Conservation (phyloP, 2,329 filamentous ascomycete species). For the Oidium heveae region DNA sequence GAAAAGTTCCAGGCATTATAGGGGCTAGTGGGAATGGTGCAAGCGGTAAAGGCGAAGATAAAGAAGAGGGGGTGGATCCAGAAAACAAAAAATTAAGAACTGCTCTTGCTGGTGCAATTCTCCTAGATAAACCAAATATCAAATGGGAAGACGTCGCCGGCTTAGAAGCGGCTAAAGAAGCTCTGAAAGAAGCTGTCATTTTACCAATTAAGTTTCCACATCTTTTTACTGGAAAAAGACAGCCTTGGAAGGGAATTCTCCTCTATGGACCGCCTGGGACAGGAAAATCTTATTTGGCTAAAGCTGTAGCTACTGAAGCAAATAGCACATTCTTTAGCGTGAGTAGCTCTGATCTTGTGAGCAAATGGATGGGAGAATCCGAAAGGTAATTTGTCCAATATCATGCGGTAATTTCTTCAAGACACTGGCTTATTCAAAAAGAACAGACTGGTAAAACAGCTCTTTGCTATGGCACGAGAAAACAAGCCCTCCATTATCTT, state of each 20-base stretch:
- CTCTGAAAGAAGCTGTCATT: slow-evolving; percentile 91
- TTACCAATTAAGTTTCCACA: slow-evolving; percentile 96
- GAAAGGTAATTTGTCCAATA: slow-evolving; percentile 43
- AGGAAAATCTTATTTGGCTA: slow-evolving; percentile 91
- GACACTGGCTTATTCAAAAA: neutral
- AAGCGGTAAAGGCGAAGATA: slow-evolving; percentile 34
- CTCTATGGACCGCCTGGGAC: slow-evolving; percentile 91
- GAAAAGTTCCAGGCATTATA: slow-evolving; percentile 45
- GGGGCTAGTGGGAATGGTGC: slow-evolving; percentile 45
- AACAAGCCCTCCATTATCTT: slow-evolving; percentile 98
- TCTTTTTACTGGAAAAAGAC: slow-evolving; percentile 81
- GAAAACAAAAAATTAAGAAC: slow-evolving; percentile 89
- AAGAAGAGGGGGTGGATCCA: slow-evolving; percentile 44
- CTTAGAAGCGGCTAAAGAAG: slow-evolving; percentile 81
- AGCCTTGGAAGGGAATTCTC: slow-evolving; percentile 96
- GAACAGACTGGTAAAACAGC: slow-evolving; percentile 53
- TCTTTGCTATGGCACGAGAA: slow-evolving; percentile 94
- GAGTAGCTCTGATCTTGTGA: slow-evolving; percentile 87
- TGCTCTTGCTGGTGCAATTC: slow-evolving; percentile 71
- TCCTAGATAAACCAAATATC: slow-evolving; percentile 87
- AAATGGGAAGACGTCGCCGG: slow-evolving; percentile 97
- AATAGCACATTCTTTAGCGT: slow-evolving; percentile 99
- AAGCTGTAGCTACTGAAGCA: slow-evolving; percentile 91
- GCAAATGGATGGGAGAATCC: slow-evolving; percentile 99
- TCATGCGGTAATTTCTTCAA: neutral